These are phyloP conservation scores for Coemansia sp. DNA, from an alignment of 192 early-diverging fungal genomes.

Conservation along the genomic window DNA sequence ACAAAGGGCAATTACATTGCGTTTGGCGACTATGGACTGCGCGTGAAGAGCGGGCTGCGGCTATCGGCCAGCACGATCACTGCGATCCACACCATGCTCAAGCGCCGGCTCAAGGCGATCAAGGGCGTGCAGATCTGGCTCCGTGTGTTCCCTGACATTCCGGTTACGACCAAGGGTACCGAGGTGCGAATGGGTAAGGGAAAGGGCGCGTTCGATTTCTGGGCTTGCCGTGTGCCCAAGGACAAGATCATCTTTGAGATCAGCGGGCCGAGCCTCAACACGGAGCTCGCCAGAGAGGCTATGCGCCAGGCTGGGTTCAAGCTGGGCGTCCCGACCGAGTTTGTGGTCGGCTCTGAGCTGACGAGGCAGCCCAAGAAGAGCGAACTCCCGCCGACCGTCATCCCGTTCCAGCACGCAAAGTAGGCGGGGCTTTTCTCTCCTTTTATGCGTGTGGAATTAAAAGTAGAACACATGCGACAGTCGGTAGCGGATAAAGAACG, in stretches of 20 bases:
- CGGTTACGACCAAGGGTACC: slow-evolving; percentile 83
- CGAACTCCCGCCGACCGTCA: slow-evolving; percentile 34
- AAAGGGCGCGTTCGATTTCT: slow-evolving; percentile 91
- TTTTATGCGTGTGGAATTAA: background rate
- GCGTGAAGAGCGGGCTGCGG: slow-evolving; percentile 76
- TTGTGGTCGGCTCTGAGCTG: slow-evolving; percentile 27
- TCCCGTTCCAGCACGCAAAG: slow-evolving; percentile 46
- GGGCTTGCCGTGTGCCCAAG: slow-evolving; percentile 81
- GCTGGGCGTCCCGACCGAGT: slow-evolving; percentile 39
- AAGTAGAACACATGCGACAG: slow-evolving; percentile 81
- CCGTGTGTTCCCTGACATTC: slow-evolving; percentile 86
- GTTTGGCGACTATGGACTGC: slow-evolving; percentile 90
- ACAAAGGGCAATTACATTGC: slow-evolving; percentile 80
- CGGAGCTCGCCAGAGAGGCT: slow-evolving; percentile 54
- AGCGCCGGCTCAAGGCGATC: slow-evolving; percentile 76
- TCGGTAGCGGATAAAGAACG: slow-evolving; percentile 75
- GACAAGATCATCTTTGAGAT: slow-evolving; percentile 91
- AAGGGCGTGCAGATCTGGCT: slow-evolving; percentile 84
- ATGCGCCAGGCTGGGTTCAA: slow-evolving; percentile 45
- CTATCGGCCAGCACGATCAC: slow-evolving; percentile 79
- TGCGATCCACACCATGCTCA: slow-evolving; percentile 63
- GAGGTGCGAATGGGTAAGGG: slow-evolving; percentile 98
- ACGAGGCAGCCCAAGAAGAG: slow-evolving; percentile 43
- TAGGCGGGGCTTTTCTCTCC: background rate
- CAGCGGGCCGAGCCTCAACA: slow-evolving; percentile 64